Conservation (phyloP, 768 basidiomycete genomes). For the Rhodotorula taiwanensis region DNA sequence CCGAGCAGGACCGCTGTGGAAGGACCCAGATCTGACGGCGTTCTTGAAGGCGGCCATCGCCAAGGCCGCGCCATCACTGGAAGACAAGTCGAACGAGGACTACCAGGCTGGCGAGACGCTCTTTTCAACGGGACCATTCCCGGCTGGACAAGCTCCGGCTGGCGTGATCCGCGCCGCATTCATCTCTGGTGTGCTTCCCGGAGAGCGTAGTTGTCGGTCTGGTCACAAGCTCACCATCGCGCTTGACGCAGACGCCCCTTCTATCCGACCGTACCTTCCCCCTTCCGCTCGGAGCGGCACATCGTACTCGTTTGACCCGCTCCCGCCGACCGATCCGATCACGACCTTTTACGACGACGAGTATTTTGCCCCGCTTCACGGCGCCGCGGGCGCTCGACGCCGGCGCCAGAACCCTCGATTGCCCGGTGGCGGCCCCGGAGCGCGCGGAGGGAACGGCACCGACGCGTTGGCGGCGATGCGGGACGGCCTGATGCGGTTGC, state of each 20-base stretch:
- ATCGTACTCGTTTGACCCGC: conserved; percentile 72
- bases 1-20: conserved; percentile 73
- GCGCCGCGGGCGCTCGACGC: neutral
- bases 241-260: conserved; percentile 14
- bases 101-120: conserved; percentile 12
- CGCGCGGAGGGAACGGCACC: neutral
- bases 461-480: conserved; percentile 19
- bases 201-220: neutral
- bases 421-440: neutral
- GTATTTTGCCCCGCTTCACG: conserved; percentile 59
- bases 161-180: conserved; percentile 33
- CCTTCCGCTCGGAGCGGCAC: conserved; percentile 47
- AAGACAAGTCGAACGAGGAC: conserved; percentile 17
- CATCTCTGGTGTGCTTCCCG: conserved; percentile 24
- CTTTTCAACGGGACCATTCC: conserved; percentile 17
- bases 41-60: conserved; percentile 67
- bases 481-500: conserved; percentile 17
- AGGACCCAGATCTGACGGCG: conserved; percentile 55
- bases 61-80: conserved; percentile 46
- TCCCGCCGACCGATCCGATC: conserved; percentile 60
- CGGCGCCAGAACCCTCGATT: neutral
- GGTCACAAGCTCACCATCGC: neutral
- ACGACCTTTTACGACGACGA: conserved; percentile 59
- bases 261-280: conserved; percentile 33
- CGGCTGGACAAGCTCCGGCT: conserved; percentile 19